These are phyloP conservation scores for Fragosphaeria purpurea DNA, from an alignment of 2,329 filamentous ascomycete species.

Conservation along the genomic window DNA sequence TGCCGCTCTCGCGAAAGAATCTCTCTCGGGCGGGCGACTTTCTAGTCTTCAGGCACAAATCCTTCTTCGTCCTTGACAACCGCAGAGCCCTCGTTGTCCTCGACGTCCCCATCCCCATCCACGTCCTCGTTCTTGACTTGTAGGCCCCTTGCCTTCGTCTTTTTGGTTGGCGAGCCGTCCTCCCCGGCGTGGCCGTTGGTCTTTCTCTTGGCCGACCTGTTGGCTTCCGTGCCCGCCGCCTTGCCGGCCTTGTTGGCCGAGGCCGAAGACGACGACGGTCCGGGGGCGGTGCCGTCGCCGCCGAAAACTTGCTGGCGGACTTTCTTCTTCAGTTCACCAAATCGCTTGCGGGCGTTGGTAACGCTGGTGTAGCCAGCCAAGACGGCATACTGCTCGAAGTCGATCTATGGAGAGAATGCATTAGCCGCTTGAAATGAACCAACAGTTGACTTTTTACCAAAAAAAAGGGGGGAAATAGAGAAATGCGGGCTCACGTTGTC, in stretches of 20 bases:
- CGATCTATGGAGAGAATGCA: slow-evolving; percentile 6
- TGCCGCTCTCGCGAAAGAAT: not conserved
- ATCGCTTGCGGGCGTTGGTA: slow-evolving; percentile 36
- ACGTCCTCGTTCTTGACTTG: not conserved
- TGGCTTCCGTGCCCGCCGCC: not conserved
- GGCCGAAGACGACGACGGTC: no score
- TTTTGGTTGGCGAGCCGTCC: not conserved
- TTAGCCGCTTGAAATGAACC: not conserved
- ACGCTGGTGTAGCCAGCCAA: slow-evolving; percentile 10
- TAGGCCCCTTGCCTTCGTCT: not conserved
- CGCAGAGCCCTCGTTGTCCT: no score
- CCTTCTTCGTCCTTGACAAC: no score
- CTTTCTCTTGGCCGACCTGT: slow-evolving; percentile 3
- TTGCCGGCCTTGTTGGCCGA: not conserved
- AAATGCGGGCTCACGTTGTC: not conserved
- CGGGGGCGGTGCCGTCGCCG: no score
- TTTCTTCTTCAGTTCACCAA: slow-evolving; percentile 46
- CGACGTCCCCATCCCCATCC: not conserved
- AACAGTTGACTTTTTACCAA: no score
- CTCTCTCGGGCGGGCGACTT: no score
- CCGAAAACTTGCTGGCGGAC: slow-evolving; percentile 20
- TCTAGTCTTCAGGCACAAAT: no score
- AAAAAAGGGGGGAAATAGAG: no score
- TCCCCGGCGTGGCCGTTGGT: not conserved
- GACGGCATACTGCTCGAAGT: slow-evolving; percentile 11